phyloP scores from a whole-genome alignment of 2,329 filamentous ascomycete genomes.

The Fusarium decemcellulare region DNA sequence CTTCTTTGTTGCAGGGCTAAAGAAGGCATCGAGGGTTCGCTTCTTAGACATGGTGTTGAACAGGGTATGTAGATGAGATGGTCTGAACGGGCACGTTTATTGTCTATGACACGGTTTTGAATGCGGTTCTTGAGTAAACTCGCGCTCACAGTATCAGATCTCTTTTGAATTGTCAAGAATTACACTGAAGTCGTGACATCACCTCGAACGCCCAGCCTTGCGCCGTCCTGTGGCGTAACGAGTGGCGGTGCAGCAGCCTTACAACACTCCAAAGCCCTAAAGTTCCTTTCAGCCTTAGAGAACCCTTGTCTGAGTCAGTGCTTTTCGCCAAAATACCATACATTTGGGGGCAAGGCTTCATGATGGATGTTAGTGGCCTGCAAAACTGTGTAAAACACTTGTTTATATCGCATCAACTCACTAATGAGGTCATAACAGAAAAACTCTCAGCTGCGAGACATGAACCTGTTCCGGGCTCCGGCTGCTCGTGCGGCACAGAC shows the following conservation, averaged over 20 bases:
- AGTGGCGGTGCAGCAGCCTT: constrained; percentile 38
- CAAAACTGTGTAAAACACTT: neutral
- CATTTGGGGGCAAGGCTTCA: constrained; percentile 40
- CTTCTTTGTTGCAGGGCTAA: constrained; percentile 55
- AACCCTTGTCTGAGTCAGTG: constrained; percentile 44
- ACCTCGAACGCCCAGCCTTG: constrained; percentile 33
- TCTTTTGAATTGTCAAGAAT: constrained; percentile 6
- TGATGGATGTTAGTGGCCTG: constrained; percentile 52
- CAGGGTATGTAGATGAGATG: neutral
- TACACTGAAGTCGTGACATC: constrained; percentile 41
- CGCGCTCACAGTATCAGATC: too few relatives aligned
- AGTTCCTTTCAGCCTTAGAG: constrained; percentile 48
- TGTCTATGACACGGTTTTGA: neutral
- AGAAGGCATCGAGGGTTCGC: constrained; percentile 79
- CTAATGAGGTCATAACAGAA: constrained; percentile 35
- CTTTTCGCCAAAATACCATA: constrained; percentile 39
- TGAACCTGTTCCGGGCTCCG: constrained; percentile 81
- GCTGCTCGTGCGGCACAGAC: constrained; percentile 82
- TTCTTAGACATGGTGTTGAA: constrained; percentile 43
- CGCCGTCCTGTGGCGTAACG: constrained; percentile 38
- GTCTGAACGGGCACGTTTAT: neutral
- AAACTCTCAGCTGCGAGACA: constrained; percentile 55
- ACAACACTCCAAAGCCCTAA: constrained; percentile 39
- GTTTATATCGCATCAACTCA: neutral
- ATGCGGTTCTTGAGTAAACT: too few relatives aligned